Evolutionary conservation across 2,329 filamentous ascomycete genomes (phyloP).

Genomic region (Cryphonectria parasitica): DNA sequence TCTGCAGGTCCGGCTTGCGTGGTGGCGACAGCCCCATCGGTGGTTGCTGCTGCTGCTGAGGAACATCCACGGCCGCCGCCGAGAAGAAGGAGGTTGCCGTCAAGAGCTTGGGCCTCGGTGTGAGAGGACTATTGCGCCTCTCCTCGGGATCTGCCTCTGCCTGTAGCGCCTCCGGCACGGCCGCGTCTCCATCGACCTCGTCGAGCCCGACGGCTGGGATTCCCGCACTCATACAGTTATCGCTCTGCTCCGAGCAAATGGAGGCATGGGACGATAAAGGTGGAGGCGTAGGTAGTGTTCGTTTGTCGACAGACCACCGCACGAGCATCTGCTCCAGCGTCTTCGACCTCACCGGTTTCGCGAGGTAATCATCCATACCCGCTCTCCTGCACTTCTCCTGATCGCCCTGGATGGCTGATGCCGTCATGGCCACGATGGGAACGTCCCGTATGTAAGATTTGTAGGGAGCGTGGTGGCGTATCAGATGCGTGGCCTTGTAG

Average conservation of each 20-base stretch:
- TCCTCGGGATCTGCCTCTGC: constrained; percentile 4
- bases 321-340: constrained; percentile 48
- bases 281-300: constrained; percentile 17
- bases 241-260: constrained; percentile 34
- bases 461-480: constrained; percentile 71
- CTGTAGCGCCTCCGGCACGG: not conserved
- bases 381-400: constrained; percentile 55
- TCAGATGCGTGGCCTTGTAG: constrained; percentile 74
- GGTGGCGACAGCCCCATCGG: constrained; percentile 15
- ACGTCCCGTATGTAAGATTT: constrained; percentile 60
- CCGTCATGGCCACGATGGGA: constrained; percentile 60
- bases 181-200: not conserved
- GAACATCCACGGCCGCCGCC: not conserved
- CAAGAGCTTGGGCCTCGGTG: constrained; percentile 18
- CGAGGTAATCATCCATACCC: constrained; percentile 60
- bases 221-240: constrained; percentile 32
- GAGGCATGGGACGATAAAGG: constrained; percentile 13
- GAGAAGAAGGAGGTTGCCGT: constrained; percentile 8
- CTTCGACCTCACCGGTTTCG: constrained; percentile 58
- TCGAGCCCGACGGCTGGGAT: constrained; percentile 30
- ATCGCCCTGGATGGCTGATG: constrained; percentile 59
- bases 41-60: not conserved
- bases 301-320: constrained; percentile 33
- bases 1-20: constrained; percentile 15
- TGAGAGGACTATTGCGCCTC: constrained; percentile 9